Conservation (phyloP, 345 rosid genomes). For the Luvunga scandens region DNA sequence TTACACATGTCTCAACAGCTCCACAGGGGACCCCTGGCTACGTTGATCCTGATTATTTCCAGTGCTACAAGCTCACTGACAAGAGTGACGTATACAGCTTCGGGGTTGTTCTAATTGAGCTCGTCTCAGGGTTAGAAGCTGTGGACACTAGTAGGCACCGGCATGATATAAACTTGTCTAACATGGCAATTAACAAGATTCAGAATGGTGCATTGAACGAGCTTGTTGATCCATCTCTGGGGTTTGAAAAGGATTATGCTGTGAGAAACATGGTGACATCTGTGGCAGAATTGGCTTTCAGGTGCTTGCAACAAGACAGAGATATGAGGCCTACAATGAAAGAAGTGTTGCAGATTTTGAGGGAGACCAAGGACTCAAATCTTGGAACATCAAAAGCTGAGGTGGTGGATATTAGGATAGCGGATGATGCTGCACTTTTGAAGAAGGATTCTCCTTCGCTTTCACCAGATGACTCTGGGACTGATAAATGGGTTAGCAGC, state of each 20-base stretch:
- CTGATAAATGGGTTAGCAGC: conserved; percentile 60
- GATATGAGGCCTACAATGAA: conserved; percentile 77
- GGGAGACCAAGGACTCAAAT: conserved; percentile 39
- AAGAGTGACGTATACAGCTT: conserved; percentile 94
- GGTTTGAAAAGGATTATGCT: conserved; percentile 43
- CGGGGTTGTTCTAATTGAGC: conserved; percentile 79
- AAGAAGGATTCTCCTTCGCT: conserved; percentile 41
- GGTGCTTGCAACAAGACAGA: conserved; percentile 75
- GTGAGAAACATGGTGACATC: conserved; percentile 42
- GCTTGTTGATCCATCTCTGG: conserved; percentile 65
- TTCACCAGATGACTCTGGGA: conserved; percentile 48
- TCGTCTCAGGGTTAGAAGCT: conserved; percentile 61
- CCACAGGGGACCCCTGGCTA: conserved; percentile 98
- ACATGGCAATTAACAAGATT: conserved; percentile 71
- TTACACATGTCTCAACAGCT: conserved; percentile 82
- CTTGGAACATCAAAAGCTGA: conserved; percentile 27
- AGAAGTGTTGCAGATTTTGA: conserved; percentile 54
- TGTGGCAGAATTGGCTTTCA: conserved; percentile 69
- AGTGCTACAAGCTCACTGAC: conserved; percentile 70
- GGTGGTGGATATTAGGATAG: conserved; percentile 31
- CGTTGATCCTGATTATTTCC: conserved; percentile 83
- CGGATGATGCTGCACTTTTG: conserved; percentile 52
- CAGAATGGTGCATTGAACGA: conserved; percentile 62
- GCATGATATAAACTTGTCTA: conserved; percentile 67
- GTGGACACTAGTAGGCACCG: conserved; percentile 68